A percentile compares a stretch with the other conserved stretches of the same genome.
Evolutionary conservation across 2,329 filamentous ascomycete genomes (phyloP).

Genomic region (Fusarium musae): DNA sequence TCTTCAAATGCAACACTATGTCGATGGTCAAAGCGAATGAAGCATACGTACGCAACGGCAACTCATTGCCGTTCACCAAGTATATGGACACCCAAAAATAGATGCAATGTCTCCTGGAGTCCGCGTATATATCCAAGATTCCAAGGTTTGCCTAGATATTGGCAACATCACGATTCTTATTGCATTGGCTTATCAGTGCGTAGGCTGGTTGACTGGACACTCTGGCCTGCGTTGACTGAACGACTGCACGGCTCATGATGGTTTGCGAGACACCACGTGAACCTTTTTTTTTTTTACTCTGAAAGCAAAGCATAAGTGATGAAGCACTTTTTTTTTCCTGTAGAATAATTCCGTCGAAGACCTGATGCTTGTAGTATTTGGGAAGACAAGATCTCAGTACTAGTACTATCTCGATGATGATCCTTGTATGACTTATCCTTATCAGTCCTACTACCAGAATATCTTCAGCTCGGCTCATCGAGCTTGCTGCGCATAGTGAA

Average conservation of each 20-base stretch:
- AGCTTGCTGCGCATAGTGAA: neutral
- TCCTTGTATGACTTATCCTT: neutral
- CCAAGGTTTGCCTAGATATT: neutral
- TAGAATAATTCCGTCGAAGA: neutral
- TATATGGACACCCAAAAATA: neutral
- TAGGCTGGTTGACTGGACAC: neutral
- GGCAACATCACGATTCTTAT: neutral
- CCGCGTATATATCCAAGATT: neutral
- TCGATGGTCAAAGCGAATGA: neutral
- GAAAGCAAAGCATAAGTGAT: neutral
- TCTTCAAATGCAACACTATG: neutral
- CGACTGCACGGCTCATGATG: neutral
- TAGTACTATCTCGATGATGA: neutral
- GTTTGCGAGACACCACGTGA: neutral
- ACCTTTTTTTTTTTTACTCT: too few species aligned
- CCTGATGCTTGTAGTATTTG: neutral
- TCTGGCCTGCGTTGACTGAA: neutral
- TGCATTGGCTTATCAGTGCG: neutral
- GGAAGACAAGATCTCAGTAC: neutral
- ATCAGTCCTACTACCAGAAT: neutral
- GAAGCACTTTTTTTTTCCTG: neutral
- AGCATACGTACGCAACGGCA: neutral
- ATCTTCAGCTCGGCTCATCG: neutral
- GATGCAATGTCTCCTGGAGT: neutral
- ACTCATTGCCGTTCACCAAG: neutral